Base-by-base conservation (phyloP, 352 stramenopile genomes). In the Pythium vanterpoolii region DNA sequence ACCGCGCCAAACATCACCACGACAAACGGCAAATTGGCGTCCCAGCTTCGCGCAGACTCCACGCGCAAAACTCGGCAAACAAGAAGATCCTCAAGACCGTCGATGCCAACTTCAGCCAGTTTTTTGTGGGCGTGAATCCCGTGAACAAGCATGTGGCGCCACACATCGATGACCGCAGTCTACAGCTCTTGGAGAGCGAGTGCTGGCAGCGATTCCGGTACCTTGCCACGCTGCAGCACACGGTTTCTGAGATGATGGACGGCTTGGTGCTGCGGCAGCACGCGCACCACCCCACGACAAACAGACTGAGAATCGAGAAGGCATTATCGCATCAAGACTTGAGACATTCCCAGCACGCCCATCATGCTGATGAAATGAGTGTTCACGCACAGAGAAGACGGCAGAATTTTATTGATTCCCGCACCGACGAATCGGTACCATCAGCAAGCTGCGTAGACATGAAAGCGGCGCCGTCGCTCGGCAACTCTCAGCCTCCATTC, bases 91-190 rank as follows among this genome's bases (percentile, higher is more conserved):
- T 52, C 10, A 76, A 71, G 46, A 43, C 68, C 1, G 13, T 75
- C 1, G 59, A 79, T 48, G 61, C 66, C 23, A 62, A 64, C 13
- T 68, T 69, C 1, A 49, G 60, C 5, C 56, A 90, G 60, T 87
- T 85, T 33, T 79, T 89, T 16, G 53, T 77, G 10, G 55, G 72
- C 5, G 60, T 83, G n/a, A 89, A 79, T 40, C 80, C 80, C 0
- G 51, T 87, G 6, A 88, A 79, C 55, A 80, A 74, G n/a, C 68
- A 82, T 26, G 33, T 89, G 11, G 55, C 64, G 3, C 57, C 74
- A 9, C 55, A 71, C 30, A 54, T 89, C 7, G 67, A 72, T 18
- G 75, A 86, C 16, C 52, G 66, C 0, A 60, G 77, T 21, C n/a
- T 89, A 4, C 54, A 51, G 5, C 26, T 54, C 0, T 64, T 90